Conservation (phyloP, 2,329 filamentous ascomycete species). For the Drechslerella dactyloides region DNA sequence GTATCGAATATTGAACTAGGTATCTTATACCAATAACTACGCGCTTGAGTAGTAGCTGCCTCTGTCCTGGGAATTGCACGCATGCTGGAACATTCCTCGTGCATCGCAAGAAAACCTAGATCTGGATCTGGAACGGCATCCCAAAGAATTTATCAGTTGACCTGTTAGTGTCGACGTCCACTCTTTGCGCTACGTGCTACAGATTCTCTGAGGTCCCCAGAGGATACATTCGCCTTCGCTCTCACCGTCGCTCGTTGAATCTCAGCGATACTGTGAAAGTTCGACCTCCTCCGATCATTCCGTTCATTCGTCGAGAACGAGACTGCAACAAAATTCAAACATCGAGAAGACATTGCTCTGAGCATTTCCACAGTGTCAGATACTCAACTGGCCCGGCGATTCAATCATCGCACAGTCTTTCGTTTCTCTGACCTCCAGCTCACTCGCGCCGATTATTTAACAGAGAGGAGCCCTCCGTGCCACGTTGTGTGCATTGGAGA, state of each 20-base stretch:
- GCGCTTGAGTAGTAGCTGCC: background rate
- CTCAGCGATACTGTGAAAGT: background rate
- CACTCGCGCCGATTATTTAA: no score
- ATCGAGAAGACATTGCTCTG: no score
- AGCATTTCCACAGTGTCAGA: no score
- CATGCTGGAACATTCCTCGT: background rate
- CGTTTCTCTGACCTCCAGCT: no score
- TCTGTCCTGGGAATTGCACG: background rate
- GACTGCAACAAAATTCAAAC: no score
- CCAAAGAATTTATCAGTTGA: slow-evolving; percentile 40
- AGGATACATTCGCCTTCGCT: background rate
- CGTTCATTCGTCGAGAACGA: background rate
- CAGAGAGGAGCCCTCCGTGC: no score
- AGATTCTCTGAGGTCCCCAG: background rate
- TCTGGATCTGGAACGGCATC: slow-evolving; percentile 3
- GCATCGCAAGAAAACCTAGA: background rate
- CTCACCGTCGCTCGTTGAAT: background rate
- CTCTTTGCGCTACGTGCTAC: slow-evolving; percentile 39
- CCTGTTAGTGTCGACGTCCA: slow-evolving; percentile 26
- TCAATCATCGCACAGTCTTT: no score
- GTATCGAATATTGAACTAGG: background rate
- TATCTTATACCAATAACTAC: background rate
- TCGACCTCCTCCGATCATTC: background rate
- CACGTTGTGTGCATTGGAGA: no score
- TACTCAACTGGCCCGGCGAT: background rate